phyloP scores from a whole-genome alignment of 1,284 basidiomycete species.

The Schizophyllum amplum region DNA sequence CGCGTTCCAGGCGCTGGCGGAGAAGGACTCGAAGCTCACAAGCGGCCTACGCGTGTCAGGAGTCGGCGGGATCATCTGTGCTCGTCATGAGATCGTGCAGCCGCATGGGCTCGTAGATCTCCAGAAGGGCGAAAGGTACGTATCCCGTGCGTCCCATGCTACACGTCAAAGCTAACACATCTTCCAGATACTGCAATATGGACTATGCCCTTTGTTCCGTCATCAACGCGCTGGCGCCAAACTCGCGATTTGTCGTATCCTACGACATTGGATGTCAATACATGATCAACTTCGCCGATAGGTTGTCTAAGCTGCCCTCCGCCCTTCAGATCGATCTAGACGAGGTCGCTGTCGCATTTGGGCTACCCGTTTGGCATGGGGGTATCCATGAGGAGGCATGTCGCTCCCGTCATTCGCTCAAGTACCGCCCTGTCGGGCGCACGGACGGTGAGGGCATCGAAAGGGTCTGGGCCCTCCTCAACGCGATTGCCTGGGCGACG shows the following conservation, averaged over 20 bases:
- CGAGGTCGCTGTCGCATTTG: no score
- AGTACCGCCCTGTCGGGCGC: slow-evolving; percentile 17
- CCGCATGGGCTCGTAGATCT: slow-evolving; percentile 11
- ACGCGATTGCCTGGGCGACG: slow-evolving; percentile 21
- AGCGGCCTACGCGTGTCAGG: slow-evolving; percentile 11
- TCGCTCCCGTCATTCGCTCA: slow-evolving; percentile 11
- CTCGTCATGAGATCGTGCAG: slow-evolving; percentile 9
- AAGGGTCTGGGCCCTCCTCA: slow-evolving; percentile 20
- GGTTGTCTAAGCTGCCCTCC: no score
- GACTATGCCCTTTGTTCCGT: slow-evolving; percentile 11
- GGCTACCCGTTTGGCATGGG: slow-evolving; percentile 7
- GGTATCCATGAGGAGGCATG: slow-evolving; percentile 3
- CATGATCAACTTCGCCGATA: slow-evolving; percentile 5
- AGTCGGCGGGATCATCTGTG: slow-evolving; percentile 9
- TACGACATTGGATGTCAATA: slow-evolving; percentile 18
- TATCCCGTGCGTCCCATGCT: no score
- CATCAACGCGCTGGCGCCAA: no score
- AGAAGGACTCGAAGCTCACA: slow-evolving; percentile 11
- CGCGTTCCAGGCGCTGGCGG: slow-evolving; percentile 10
- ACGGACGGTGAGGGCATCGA: slow-evolving; percentile 29
- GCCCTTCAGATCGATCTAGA: no score
- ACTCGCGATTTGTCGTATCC: no score
- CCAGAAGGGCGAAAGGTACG: slow-evolving; percentile 15
- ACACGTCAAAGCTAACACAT: no score
- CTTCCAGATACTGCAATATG: slow-evolving; percentile 17